Evolutionary conservation across 257 asterid genomes (phyloP).

Genomic region (Datura wrightii): DNA sequence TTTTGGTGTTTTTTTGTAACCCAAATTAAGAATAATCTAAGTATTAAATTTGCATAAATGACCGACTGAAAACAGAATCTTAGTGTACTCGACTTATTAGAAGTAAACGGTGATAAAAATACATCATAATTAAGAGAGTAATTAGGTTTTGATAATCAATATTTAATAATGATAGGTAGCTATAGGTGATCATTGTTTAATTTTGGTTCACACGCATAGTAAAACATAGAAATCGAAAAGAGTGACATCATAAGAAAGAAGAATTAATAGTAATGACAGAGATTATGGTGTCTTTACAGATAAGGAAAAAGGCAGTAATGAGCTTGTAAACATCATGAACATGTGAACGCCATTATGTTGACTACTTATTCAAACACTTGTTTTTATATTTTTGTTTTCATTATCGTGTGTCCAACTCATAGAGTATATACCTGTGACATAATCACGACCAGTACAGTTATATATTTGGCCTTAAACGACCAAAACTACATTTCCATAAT

Average conservation of each 20-base stretch:
- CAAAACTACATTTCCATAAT: background rate
- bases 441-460: background rate
- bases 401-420: slow-evolving; percentile 30
- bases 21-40: background rate
- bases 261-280: slow-evolving; percentile 1
- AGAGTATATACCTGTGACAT: background rate
- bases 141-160: background rate
- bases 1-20: background rate
- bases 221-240: background rate
- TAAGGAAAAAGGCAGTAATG: background rate
- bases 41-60: background rate
- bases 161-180: background rate
- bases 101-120: background rate
- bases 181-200: background rate
- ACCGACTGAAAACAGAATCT: background rate
- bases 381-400: background rate
- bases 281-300: slow-evolving; percentile 16
- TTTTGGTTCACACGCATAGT: background rate
- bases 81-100: background rate
- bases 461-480: background rate
- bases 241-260: background rate
- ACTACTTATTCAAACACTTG: background rate
- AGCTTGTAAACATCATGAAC: slow-evolving; percentile 14
- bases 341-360: slow-evolving; percentile 29
- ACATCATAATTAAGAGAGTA: background rate